Evolutionary conservation across 2,329 filamentous ascomycete species (phyloP).

Genomic region (Microcyclospora tardicrescens): DNA sequence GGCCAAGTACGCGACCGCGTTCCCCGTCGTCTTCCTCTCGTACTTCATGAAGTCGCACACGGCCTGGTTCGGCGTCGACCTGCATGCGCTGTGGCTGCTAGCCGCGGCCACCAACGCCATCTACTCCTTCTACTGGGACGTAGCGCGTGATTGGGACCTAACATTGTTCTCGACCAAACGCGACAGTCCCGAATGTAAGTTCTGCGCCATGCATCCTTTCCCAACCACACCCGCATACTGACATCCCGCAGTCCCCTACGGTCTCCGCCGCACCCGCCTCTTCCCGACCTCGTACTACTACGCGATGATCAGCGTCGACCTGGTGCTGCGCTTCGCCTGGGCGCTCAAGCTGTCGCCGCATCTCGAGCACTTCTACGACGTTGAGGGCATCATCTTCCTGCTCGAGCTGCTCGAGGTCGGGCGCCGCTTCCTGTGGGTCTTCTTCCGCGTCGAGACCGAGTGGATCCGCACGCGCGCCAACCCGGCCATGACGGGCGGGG

Average conservation of each 20-base stretch:
- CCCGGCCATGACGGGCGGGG: no score
- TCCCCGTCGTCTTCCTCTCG: conserved; percentile 70
- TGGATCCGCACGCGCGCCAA: no score
- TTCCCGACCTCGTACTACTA: conserved; percentile 74
- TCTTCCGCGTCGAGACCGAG: conserved; percentile 87
- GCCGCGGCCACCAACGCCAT: conserved; percentile 57
- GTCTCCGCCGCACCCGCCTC: conserved; percentile 59
- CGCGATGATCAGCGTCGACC: conserved; percentile 61
- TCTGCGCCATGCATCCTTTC: no score
- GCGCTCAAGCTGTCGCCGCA: conserved; percentile 72
- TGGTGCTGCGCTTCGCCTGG: conserved; percentile 81
- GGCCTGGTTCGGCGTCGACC: conserved; percentile 1
- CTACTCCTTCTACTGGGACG: conserved; percentile 98
- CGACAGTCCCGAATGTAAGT: conserved; percentile 1
- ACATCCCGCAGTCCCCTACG: conserved; percentile 52
- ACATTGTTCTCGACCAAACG: conserved; percentile 51
- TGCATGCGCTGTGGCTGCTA: conserved; percentile 12
- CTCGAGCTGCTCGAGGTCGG: conserved; percentile 79
- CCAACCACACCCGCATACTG: conserved; percentile 17
- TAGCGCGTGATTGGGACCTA: conserved; percentile 92
- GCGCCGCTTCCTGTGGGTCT: conserved; percentile 91
- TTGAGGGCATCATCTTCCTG: conserved; percentile 78
- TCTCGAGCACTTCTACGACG: conserved; percentile 70
- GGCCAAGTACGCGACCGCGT: conserved; percentile 84
- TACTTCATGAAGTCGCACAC: conserved; percentile 7